These are phyloP conservation scores for Fraxinus angustifolia DNA, from an alignment of 305 asterid genomes.

Conservation along the genomic window DNA sequence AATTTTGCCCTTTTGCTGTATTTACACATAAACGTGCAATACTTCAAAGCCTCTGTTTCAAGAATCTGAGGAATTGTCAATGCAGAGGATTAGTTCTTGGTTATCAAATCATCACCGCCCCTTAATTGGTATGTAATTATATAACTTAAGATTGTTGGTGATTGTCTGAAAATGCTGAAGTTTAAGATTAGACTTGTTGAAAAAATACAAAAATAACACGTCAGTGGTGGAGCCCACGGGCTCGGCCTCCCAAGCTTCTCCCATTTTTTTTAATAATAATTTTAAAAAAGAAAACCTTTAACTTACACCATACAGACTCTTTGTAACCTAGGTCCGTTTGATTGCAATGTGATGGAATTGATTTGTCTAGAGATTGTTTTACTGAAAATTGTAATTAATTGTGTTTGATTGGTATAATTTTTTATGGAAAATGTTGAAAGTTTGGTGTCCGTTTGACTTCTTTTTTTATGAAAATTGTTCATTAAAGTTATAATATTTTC, in stretches of 20 bases:
- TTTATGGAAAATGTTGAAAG: no score
- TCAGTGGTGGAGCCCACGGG: conserved; percentile 2
- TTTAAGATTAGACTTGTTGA: conserved; percentile 9
- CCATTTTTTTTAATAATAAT: neutral
- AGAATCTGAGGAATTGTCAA: neutral
- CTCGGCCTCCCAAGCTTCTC: neutral
- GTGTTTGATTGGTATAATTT: no score
- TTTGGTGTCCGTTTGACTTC: no score
- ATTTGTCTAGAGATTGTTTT: no score
- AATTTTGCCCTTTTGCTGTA: neutral
- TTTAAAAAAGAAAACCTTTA: no score
- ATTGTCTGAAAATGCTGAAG: neutral
- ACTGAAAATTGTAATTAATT: no score
- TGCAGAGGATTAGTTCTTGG: conserved; percentile 16
- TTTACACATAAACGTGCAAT: conserved; percentile 18
- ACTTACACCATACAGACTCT: neutral
- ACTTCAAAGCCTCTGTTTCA: neutral
- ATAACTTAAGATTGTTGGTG: neutral
- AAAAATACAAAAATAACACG: neutral
- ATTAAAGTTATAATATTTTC: no score
- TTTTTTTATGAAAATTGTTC: no score
- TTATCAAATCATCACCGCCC: conserved; percentile 34
- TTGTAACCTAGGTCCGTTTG: no score
- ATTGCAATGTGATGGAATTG: no score
- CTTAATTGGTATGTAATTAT: conserved; percentile 19